These are phyloP conservation scores for Casaregolazyma lundiana DNA, from an alignment of 1,139 yeast genomes.

Conservation along the genomic window DNA sequence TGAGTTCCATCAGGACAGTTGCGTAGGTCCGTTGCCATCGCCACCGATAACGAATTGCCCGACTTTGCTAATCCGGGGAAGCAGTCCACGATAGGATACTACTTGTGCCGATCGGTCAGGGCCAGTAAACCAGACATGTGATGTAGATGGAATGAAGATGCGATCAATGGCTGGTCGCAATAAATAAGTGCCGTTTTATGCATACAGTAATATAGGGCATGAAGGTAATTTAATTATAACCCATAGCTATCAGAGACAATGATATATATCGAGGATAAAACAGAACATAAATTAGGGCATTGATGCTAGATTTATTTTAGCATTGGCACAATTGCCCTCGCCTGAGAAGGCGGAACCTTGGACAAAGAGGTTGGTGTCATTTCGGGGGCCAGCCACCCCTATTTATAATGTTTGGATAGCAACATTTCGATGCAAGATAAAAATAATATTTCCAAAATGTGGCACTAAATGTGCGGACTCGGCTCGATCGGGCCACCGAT, in stretches of 20 bases:
- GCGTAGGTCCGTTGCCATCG: not conserved
- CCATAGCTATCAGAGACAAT: not conserved
- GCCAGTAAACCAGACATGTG: no score
- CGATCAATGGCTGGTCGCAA: no score
- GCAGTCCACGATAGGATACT: not conserved
- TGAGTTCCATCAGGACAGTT: not conserved
- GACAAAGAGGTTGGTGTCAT: not conserved
- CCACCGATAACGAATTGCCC: not conserved
- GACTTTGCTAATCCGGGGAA: not conserved
- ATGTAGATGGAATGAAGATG: no score
- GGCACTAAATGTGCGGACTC: not conserved
- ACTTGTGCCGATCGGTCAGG: no score
- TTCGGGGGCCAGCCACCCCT: not conserved
- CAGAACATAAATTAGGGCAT: not conserved
- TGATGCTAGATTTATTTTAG: no score
- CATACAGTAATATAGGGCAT: no score
- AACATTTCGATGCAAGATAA: slow-evolving; percentile 1
- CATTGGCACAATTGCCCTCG: no score
- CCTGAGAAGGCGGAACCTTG: not conserved
- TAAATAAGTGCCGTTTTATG: no score
- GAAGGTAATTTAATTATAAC: not conserved
- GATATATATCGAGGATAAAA: not conserved
- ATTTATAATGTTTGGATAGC: not conserved
- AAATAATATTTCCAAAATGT: not conserved
- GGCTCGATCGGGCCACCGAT: not conserved